Evolutionary conservation across 371 early-diverging fungal genomes (phyloP), one percentile per base, ranked within the genome.

Genomic region (Cokeromyces recurvatus): DNA sequence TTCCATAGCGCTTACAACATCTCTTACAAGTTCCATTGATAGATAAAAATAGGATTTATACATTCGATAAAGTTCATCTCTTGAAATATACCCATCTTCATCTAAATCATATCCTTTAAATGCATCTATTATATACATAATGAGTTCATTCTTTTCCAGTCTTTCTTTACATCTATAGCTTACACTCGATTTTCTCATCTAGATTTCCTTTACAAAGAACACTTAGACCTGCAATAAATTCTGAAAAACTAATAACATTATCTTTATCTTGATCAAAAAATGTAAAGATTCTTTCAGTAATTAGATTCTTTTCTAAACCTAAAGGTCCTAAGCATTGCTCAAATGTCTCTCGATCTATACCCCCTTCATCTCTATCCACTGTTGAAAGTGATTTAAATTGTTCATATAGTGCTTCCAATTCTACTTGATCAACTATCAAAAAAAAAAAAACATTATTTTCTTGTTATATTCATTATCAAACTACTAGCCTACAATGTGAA

Each of bases 61-160:
- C 86, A 95, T 91, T 17, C 74, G 69, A 41, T 86, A 87, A 4
- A 97, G 74, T 59, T 95, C 95, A 10, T 85, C 84, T 34, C 86
- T 71, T n/a, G 90, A 84, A 25, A 95, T 86, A 27, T 65, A 73
- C 1, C 93, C 92, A 62, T 94, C 94, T 20, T 79, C 84, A 53
- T 94, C 88, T n/a, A 94, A 57, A 62, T 97, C 97, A 53, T 94
- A 97, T 0, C 93, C 94, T 38, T 86, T 75, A 69, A 95, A 95
- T 4, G 89, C 90, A 60, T 80, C 91, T 90, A 60, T 24, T 22
- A 7, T 5, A 27, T 27, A 27, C 11, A 7, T 11, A 27, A 27
- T 7, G 5, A 11, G 29, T n/a, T 34, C 35, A 15, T 6, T n/a
- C 14, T 34, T 34, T 34, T 6, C 14, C 35, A 27, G 35, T 34